Conservation (phyloP, 2,329 filamentous ascomycete genomes). For the Graphilbum fragrans region DNA sequence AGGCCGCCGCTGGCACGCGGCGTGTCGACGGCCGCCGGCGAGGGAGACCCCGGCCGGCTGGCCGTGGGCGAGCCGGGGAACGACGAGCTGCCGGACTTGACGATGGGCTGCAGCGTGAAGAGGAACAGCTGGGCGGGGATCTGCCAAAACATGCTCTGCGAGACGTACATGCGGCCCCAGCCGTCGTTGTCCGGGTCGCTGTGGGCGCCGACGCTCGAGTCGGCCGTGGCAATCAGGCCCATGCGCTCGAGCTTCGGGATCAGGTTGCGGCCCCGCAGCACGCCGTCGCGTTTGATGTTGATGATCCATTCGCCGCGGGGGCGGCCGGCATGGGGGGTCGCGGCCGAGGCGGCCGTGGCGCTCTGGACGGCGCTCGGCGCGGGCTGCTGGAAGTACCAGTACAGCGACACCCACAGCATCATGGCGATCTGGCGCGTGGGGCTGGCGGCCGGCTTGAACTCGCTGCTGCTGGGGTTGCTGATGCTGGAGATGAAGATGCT, state of each 20-base stretch:
- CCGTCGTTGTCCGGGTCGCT: conserved; percentile 38
- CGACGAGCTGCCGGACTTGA: conserved; percentile 17
- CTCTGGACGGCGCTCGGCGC: conserved; percentile 54
- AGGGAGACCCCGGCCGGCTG: conserved; percentile 42
- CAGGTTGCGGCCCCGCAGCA: conserved; percentile 70
- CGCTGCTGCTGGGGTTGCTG: conserved; percentile 66
- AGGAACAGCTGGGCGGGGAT: conserved; percentile 77
- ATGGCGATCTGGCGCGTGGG: conserved; percentile 85
- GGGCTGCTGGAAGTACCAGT: conserved; percentile 94
- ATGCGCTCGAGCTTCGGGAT: conserved; percentile 88
- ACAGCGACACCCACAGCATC: conserved; percentile 91
- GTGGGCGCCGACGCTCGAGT: conserved; percentile 53
- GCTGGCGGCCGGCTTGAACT: conserved; percentile 69
- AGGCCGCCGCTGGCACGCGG: neutral
- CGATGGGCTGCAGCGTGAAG: conserved; percentile 61
- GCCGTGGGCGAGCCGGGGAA: conserved; percentile 37
- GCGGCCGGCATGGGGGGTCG: conserved; percentile 56
- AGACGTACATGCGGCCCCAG: conserved; percentile 76
- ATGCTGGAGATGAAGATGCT: conserved; percentile 86
- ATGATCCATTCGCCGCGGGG: conserved; percentile 82
- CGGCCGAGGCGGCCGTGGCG: conserved; percentile 44
- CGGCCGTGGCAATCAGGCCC: conserved; percentile 67
- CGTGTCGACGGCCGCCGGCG: conserved; percentile 10
- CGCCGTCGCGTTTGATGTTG: conserved; percentile 74
- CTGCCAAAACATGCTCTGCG: conserved; percentile 80